Percentiles rank a stretch among this genome's conserved stretches.
Evolutionary conservation across 257 asterid genomes (phyloP).

Genomic region (Solanum sitiens): DNA sequence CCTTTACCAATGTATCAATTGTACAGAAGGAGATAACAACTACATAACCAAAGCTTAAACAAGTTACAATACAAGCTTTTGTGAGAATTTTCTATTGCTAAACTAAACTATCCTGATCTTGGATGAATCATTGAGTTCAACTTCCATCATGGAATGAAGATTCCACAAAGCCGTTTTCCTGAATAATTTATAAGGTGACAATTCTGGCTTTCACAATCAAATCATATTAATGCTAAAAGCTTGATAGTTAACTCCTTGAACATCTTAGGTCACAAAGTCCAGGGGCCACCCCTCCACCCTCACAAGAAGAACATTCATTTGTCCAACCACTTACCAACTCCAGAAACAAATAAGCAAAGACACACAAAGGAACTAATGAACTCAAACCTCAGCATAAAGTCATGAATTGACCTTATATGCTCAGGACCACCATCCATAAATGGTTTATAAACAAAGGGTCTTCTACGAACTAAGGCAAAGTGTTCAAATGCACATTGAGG

Average conservation of each 20-base stretch:
- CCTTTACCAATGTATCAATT: background rate
- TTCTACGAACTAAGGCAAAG: background rate
- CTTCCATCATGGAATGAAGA: background rate
- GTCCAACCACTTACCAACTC: background rate
- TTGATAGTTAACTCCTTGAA: background rate
- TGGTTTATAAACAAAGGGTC: background rate
- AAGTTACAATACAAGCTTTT: background rate
- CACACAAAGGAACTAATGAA: background rate
- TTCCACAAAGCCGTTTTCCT: background rate
- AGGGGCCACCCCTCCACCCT: background rate
- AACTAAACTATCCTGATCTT: background rate
- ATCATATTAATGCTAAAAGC: background rate
- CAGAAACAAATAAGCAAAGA: background rate
- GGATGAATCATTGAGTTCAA: background rate
- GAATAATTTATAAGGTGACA: background rate
- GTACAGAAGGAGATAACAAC: background rate
- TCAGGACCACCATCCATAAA: background rate
- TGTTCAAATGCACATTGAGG: background rate
- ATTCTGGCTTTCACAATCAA: background rate
- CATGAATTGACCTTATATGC: background rate
- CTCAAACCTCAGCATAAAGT: background rate
- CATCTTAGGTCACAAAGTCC: background rate
- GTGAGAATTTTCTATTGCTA: background rate
- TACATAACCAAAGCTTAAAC: background rate
- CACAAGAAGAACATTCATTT: background rate